A percentile compares a stretch with the other conserved stretches of the same genome.
phyloP scores from a whole-genome alignment of 2,329 filamentous ascomycete species.

The Fusarium mexicanum region DNA sequence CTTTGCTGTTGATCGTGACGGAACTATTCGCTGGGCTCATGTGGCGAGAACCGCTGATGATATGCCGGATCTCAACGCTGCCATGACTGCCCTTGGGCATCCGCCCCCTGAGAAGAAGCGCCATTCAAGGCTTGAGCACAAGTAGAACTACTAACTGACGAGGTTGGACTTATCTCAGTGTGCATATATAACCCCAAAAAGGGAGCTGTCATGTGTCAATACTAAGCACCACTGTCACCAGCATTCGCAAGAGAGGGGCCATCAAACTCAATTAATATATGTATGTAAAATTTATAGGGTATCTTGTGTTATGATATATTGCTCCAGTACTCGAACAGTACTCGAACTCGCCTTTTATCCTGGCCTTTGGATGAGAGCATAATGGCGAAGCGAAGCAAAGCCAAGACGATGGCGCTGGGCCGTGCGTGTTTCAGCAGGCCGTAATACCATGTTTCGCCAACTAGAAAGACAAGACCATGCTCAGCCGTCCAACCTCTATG shows the following conservation, averaged over 20 bases:
- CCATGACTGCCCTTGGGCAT: constrained; percentile 42
- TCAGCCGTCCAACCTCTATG: constrained; percentile 36
- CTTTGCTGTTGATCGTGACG: constrained; percentile 59
- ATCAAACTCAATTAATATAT: background rate
- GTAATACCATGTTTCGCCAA: background rate
- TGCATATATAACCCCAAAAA: background rate
- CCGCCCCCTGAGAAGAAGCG: constrained; percentile 5
- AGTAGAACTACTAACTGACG: background rate
- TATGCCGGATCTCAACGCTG: constrained; percentile 45
- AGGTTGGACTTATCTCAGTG: background rate
- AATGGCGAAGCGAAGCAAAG: background rate
- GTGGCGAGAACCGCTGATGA: constrained; percentile 45
- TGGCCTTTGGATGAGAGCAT: background rate
- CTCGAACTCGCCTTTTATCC: background rate
- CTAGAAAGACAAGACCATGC: constrained; percentile 36
- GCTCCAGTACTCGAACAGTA: background rate
- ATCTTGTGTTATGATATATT: constrained; percentile 29
- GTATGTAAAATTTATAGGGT: constrained; percentile 30
- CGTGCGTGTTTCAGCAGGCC: background rate
- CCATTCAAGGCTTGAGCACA: background rate
- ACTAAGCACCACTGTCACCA: background rate
- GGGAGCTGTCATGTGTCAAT: background rate
- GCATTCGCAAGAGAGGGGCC: background rate
- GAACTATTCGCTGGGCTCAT: constrained; percentile 47
- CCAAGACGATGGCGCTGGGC: background rate